Evolutionary conservation across 805 yeast genomes (phyloP).

Genomic region (Barnettozyma wickerhamii): DNA sequence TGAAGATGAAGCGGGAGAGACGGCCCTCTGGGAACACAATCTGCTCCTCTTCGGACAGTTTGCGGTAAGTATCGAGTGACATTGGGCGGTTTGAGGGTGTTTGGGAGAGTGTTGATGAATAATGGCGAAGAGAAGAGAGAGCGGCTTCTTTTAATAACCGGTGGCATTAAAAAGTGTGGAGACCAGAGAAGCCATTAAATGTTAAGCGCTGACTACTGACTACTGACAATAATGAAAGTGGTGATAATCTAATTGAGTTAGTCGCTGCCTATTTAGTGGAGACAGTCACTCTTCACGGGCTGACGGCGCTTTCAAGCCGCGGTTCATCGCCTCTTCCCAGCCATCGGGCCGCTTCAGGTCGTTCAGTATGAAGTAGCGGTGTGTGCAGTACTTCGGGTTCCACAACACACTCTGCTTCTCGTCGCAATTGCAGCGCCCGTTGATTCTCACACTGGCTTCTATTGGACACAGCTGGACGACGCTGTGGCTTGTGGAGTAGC

Average conservation of each 20-base stretch:
- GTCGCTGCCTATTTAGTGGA: no score
- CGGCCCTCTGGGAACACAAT: conserved; percentile 3
- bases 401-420: conserved; percentile 70
- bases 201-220: no score
- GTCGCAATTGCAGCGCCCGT: conserved; percentile 68
- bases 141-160: no score
- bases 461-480: conserved; percentile 76
- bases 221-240: no score
- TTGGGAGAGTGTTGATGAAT: no score
- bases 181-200: no score
- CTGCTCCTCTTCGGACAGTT: conserved; percentile 10
- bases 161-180: no score
- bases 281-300: not conserved
- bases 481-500: conserved; percentile 75
- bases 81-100: not conserved
- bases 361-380: conserved; percentile 52
- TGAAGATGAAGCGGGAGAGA: not conserved
- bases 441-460: conserved; percentile 48
- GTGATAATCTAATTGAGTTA: no score
- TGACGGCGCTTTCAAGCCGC: not conserved
- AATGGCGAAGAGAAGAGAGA: no score
- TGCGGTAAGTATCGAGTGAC: conserved; percentile 8
- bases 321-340: conserved; percentile 43
- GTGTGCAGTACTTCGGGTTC: conserved; percentile 67
- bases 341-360: conserved; percentile 58